Evolutionary conservation across 75 land plant species (phyloP).

Genomic region (Pseudotsuga menziesii): DNA sequence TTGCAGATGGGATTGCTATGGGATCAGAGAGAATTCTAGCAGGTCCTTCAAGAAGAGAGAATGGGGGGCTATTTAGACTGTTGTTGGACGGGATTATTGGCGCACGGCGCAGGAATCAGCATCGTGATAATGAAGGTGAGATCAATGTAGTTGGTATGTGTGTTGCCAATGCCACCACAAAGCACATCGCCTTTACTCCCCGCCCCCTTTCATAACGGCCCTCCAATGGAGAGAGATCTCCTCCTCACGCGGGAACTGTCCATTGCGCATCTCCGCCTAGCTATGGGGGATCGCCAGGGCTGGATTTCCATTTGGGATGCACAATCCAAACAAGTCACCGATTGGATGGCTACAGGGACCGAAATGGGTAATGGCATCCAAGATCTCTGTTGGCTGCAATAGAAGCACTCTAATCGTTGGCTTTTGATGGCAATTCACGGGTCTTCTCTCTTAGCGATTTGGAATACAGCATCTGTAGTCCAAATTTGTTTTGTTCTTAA

Average conservation of each 20-base stretch:
- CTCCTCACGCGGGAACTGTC: conserved; percentile 40
- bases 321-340: conserved; percentile 26
- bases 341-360: conserved; percentile 32
- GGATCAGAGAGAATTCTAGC: conserved; percentile 67
- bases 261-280: conserved; percentile 63
- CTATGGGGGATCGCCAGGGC: conserved; percentile 95
- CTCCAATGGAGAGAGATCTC: conserved; percentile 68
- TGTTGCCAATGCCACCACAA: conserved; percentile 77
- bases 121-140: conserved; percentile 67
- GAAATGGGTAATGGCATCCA: conserved; percentile 59
- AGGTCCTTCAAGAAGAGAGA: conserved; percentile 80
- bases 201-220: conserved; percentile 87
- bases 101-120: conserved; percentile 80
- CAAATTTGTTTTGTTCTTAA: too few species aligned
- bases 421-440: conserved; percentile 66
- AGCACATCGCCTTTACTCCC: conserved; percentile 28
- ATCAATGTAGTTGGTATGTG: conserved; percentile 80
- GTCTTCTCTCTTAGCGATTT: conserved; percentile 57
- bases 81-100: conserved; percentile 68
- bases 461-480: too few species aligned
- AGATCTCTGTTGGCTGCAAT: conserved; percentile 80
- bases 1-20: conserved; percentile 12
- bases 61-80: conserved; percentile 74
- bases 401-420: conserved; percentile 36
- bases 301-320: conserved; percentile 79